These are phyloP conservation scores for Anisodus acutangulus DNA, from an alignment of 257 asterid species.

Conservation along the genomic window DNA sequence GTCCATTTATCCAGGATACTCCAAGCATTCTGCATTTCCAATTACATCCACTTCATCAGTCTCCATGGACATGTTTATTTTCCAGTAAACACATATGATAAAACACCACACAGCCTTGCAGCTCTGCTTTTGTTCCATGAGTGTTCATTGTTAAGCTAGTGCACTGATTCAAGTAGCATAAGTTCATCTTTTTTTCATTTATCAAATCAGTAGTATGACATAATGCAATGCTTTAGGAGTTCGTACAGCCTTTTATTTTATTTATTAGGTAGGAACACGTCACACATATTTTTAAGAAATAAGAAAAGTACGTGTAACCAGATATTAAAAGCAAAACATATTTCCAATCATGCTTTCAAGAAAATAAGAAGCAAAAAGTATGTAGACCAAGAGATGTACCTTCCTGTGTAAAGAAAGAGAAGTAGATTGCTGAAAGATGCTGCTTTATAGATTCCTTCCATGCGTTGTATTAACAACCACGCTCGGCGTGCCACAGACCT, in stretches of 20 bases:
- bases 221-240: neutral
- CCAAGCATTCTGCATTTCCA: neutral
- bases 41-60: neutral
- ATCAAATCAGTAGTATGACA: neutral
- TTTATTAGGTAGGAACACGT: neutral
- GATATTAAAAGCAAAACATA: neutral
- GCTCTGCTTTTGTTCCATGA: neutral
- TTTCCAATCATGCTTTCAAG: neutral
- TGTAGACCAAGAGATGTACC: slow-evolving; percentile 46
- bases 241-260: neutral
- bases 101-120: slow-evolving; percentile 2
- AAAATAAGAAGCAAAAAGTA: slow-evolving; percentile 18
- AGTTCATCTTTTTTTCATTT: neutral
- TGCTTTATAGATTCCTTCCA: slow-evolving; percentile 86
- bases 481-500: slow-evolving; percentile 75
- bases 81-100: neutral
- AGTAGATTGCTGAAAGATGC: slow-evolving; percentile 89
- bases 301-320: neutral
- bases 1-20: neutral
- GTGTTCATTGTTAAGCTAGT: neutral
- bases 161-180: neutral
- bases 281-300: neutral
- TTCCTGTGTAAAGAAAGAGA: slow-evolving; percentile 83
- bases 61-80: neutral
- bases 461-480: slow-evolving; percentile 75